Evolutionary conservation across 202 grass and related monocot species (phyloP).

Genomic region (Zoysia matrella): DNA sequence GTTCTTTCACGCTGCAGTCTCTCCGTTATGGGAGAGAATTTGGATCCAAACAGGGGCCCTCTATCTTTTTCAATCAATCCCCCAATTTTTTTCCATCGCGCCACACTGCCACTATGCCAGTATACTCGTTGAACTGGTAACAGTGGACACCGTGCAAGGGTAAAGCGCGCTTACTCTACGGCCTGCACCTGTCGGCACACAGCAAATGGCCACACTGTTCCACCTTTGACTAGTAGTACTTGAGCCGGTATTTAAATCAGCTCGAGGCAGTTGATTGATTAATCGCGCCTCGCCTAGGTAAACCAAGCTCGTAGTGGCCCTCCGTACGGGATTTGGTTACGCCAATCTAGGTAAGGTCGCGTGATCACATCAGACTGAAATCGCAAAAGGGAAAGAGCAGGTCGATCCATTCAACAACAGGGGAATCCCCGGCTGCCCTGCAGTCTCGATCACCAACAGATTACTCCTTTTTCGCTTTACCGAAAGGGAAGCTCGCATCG

Average conservation of each 20-base stretch:
- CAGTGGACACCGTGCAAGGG: background rate
- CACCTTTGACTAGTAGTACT: background rate
- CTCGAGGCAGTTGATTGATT: background rate
- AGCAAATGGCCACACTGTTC: background rate
- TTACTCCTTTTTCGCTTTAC: background rate
- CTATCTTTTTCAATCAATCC: too few relatives aligned
- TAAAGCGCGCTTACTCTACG: background rate
- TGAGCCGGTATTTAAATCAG: background rate
- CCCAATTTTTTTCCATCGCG: background rate
- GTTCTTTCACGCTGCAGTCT: too few relatives aligned
- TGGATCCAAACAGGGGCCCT: too few relatives aligned
- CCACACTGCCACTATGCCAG: background rate
- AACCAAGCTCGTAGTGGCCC: background rate
- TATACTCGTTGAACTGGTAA: background rate
- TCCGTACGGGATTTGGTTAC: background rate
- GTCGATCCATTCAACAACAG: background rate
- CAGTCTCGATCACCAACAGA: background rate
- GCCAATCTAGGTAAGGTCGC: background rate
- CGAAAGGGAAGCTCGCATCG: background rate
- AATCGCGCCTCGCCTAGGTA: background rate
- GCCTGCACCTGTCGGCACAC: background rate
- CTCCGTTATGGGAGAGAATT: too few relatives aligned
- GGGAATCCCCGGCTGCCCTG: background rate
- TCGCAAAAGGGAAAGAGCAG: background rate
- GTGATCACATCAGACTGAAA: background rate